Evolutionary conservation across 208 protist species (phyloP).

Genomic region (Trypanosoma melophagium): DNA sequence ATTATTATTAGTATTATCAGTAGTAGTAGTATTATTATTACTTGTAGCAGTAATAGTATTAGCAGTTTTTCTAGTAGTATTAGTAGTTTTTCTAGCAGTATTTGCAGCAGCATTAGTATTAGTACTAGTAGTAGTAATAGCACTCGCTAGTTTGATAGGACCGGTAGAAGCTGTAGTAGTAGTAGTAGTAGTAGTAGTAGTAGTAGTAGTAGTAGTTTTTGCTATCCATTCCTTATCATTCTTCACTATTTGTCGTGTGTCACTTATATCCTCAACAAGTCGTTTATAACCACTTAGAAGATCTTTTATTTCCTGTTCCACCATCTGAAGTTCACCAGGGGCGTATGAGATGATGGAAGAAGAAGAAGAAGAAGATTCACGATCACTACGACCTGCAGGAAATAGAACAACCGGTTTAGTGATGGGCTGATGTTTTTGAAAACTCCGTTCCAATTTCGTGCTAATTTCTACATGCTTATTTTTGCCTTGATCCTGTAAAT

Average conservation of each 20-base stretch:
- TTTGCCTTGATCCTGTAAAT: not conserved
- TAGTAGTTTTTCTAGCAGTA: not conserved
- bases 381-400: not conserved
- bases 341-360: not conserved
- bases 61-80: not conserved
- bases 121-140: too few species aligned
- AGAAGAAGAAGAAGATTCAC: not conserved
- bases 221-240: not conserved
- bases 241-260: not conserved
- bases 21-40: not conserved
- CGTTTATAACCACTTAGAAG: conserved; percentile 21
- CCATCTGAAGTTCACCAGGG: conserved; percentile 13
- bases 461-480: not conserved
- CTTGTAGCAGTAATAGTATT: not conserved
- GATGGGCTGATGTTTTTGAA: not conserved
- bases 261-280: not conserved
- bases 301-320: conserved; percentile 26
- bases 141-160: not conserved
- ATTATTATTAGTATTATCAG: not conserved
- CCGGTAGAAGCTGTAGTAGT: not conserved
- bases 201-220: not conserved
- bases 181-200: too few species aligned
- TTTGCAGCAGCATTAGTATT: not conserved
- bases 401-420: conserved; percentile 8
- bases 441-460: not conserved